Percentiles rank a stretch among this genome's conserved stretches.
Conservation (phyloP, 2,329 filamentous ascomycete genomes). For the Hypoxylon sp. region DNA sequence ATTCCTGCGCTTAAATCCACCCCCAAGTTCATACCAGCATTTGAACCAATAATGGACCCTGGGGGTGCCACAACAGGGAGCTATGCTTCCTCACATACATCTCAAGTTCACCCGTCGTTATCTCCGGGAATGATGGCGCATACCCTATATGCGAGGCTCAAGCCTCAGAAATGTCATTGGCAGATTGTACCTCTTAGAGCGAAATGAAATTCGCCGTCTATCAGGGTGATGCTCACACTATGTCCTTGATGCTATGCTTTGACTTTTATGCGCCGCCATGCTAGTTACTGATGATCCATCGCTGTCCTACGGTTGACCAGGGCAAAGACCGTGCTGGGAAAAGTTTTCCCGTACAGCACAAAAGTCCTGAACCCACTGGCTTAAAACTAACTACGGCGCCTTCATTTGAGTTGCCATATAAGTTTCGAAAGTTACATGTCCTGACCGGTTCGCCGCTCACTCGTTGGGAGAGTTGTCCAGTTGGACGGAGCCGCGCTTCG, state of each 20-base stretch:
- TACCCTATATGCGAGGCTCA: not conserved
- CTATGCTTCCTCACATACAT: not conserved
- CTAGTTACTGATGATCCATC: not conserved
- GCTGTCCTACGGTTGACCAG: not conserved
- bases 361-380: not conserved
- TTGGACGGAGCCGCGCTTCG: slow-evolving; percentile 17
- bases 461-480: not conserved
- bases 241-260: not conserved
- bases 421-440: not conserved
- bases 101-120: not conserved
- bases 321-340: not conserved
- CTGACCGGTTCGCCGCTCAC: not conserved
- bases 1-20: not conserved
- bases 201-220: not conserved
- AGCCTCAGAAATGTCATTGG: not conserved
- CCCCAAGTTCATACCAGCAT: not conserved
- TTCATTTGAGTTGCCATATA: not conserved
- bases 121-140: not conserved
- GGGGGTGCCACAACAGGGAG: not conserved
- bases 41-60: not conserved
- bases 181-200: not conserved
- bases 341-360: not conserved
- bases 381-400: not conserved
- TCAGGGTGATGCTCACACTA: not conserved
- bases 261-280: not conserved